A percentile compares a stretch with the other conserved stretches of the same genome.
phyloP scores from a whole-genome alignment of 192 early-diverging fungal species.

The Helicostylum pulchrum region DNA sequence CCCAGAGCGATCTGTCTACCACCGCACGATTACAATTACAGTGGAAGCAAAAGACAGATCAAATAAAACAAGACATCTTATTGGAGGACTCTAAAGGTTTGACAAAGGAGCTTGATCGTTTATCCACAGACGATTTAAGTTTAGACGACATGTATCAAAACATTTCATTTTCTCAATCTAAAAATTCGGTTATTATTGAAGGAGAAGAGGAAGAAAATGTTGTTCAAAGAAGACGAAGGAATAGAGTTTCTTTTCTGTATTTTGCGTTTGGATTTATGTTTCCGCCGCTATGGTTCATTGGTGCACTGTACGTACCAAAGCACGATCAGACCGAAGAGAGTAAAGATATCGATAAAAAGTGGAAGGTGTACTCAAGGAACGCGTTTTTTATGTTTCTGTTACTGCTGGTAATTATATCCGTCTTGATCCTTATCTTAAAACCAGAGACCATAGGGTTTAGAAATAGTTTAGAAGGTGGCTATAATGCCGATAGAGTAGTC shows the following conservation, averaged over 20 bases:
- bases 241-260: slow-evolving; percentile 11
- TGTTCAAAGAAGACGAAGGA: neutral
- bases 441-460: slow-evolving; percentile 3
- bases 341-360: neutral
- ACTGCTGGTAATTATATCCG: neutral
- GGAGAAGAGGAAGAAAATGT: neutral
- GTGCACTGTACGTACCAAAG: slow-evolving; percentile 1
- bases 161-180: neutral
- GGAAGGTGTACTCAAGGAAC: slow-evolving; percentile 17
- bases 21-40: slow-evolving; percentile 1
- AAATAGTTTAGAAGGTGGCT: neutral
- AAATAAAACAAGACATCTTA: neutral
- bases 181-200: neutral
- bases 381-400: slow-evolving; percentile 4
- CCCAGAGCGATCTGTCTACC: neutral
- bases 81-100: neutral
- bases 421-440: slow-evolving; percentile 9
- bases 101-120: neutral
- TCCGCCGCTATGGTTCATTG: slow-evolving; percentile 20
- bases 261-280: slow-evolving; percentile 23
- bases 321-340: neutral
- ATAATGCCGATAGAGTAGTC: slow-evolving; percentile 9
- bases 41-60: neutral
- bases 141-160: neutral
- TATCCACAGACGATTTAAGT: too few species aligned